Evolutionary conservation across 768 basidiomycete genomes (phyloP), one percentile per base, ranked within the genome.

Genomic region (Russula emetica): DNA sequence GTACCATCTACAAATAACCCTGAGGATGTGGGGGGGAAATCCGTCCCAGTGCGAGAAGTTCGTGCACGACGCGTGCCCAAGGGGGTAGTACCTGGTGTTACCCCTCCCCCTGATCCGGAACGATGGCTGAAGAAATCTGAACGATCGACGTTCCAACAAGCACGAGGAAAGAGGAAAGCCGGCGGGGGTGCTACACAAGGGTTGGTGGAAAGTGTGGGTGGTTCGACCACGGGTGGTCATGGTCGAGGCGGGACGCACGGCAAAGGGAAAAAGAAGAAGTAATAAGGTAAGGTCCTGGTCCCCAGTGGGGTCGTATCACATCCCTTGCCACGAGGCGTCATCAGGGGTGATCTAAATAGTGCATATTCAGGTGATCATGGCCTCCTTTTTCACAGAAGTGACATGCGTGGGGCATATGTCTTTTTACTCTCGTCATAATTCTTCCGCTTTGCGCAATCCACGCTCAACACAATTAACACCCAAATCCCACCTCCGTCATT

Each of bases 51-150:
- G 62, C 79, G 75, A 75, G 83, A 82, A 72, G 79, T 82, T 68
- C 81, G 87, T 63, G 82, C 74, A 74, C 82, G 83, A 66, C 85
- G 90, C 71, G 79, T 92, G 20, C 90, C 91, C 16, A 79, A 82
- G 60, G 86, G 87, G n/a, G 86, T 92, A 24, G 74, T 85, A 28
- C 87, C 85, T 20, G 90, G 91, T 22, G 84, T 90, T 14, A 91
- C 90, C 5, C 90, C 90, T 32, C 80, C 85, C 20, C 91, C 92
- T 36, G 91, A 93, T 75, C 90, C 91, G 28, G 91, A 93, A 73
- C 78, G 91, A 66, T 93, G 91, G 91, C 72, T 93, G 64, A 93
- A 93, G 83, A 93, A 91, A 78, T 88, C 83, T 58, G 89, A 92
- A 73, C 78, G 90, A 55, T 81, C 87, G 16, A 82, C 79, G 30